Evolutionary conservation across 805 yeast species (phyloP), one percentile per base, ranked within the genome.

Genomic region (Blastobotrys robertii): DNA sequence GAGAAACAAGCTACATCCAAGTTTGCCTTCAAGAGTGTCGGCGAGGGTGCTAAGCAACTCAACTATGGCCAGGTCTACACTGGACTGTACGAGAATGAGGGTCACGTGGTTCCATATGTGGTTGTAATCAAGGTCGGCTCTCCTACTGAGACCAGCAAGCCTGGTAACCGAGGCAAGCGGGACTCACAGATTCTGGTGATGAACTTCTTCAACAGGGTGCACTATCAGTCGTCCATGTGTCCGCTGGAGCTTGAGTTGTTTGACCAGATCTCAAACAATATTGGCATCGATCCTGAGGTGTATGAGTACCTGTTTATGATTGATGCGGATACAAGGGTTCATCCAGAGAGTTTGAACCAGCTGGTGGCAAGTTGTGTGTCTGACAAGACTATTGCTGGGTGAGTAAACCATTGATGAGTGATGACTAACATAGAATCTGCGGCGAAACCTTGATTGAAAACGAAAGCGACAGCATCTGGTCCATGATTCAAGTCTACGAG

Each of bases 151-250:
- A 69, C 80, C 3, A 19, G 6, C 25, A 81, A 79, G 57, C 95
- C 95, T 4, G 97, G 97, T 52, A 87, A 87, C 61, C 79, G 97
- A 71, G 97, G 97, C 65, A 87, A 87, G 62, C 81, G 97, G 67
- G 97, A 87, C 60, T 84, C 96, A 19, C 97, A 87, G 62, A 81
- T 87, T 44, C 79, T 87, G 48, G 67, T 87, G 54, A 88, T 87
- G 96, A 77, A 90, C 0, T 87, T 87, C 62, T 72, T 87, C 54
- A 95, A 87, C 64, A 81, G 78, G 56, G 76, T 87, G 11, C 82
- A 87, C 50, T 86, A 84, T 62, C 87, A 85, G 60, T 96, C 87
- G 62, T 77, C 96, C 70, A 88, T 88, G 96, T 81, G 95, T 1
- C 83, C 79, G 49, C 73, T 87, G 44, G 95, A 88, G 55, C 84